Conservation (phyloP, 768 basidiomycete species). For the Hebeloma cylindrosporum region DNA sequence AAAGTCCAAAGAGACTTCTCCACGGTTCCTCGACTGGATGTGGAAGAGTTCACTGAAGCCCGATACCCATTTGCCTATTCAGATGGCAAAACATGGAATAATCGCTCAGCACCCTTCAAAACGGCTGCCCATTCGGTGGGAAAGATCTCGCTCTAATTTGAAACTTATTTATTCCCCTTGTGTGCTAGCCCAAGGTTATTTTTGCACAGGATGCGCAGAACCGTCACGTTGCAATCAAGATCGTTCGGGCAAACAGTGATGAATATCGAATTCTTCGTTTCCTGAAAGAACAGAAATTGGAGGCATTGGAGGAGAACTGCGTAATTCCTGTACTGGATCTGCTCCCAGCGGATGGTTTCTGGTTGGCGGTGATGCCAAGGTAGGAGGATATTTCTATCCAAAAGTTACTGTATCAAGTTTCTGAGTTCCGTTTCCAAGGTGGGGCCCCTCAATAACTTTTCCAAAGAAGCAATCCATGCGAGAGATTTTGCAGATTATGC, state of each 20-base stretch:
- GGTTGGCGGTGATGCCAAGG: conserved; percentile 31
- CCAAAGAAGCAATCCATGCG: neutral
- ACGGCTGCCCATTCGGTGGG: no score
- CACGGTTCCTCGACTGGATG: neutral
- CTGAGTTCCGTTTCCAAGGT: conserved; percentile 8
- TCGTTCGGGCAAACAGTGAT: conserved; percentile 18
- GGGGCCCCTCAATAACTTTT: conserved; percentile 4
- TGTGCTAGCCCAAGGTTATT: no score
- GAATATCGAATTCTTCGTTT: conserved; percentile 24
- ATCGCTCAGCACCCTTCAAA: no score
- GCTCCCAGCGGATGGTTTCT: conserved; percentile 20
- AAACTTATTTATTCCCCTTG: no score
- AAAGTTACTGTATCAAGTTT: neutral
- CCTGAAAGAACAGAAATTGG: conserved; percentile 14
- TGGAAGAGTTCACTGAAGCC: neutral
- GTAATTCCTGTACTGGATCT: conserved; percentile 28
- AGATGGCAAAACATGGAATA: conserved; percentile 1
- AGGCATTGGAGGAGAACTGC: conserved; percentile 6
- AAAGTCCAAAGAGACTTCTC: neutral
- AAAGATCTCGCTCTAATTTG: no score
- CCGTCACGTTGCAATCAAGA: conserved; percentile 28
- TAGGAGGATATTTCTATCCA: neutral
- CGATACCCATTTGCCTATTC: conserved; percentile 12
- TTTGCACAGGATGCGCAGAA: conserved; percentile 22
- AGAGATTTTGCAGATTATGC: neutral